phyloP scores from a whole-genome alignment of 1,284 basidiomycete species.

The Schizopora paradoxa region DNA sequence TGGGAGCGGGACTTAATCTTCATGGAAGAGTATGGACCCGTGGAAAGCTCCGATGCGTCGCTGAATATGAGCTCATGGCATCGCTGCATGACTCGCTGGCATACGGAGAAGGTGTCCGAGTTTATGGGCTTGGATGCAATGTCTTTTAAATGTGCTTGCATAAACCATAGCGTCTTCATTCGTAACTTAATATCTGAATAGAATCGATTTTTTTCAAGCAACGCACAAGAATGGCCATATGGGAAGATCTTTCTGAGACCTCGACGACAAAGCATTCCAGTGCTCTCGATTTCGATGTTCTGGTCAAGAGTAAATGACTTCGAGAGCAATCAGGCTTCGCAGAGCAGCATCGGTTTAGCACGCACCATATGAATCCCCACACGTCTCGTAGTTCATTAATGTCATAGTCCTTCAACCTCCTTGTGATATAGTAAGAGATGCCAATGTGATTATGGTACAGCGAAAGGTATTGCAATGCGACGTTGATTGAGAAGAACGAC shows the following conservation, averaged over 20 bases:
- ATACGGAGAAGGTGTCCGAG: constrained; percentile 83
- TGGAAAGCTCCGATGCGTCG: constrained; percentile 65
- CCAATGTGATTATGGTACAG: constrained; percentile 90
- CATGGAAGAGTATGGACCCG: constrained; percentile 61
- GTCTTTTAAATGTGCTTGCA: constrained; percentile 92
- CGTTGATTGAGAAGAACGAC: constrained; percentile 86
- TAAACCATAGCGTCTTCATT: constrained; percentile 88
- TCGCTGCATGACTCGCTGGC: constrained; percentile 86
- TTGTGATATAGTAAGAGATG: constrained; percentile 92
- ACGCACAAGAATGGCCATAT: constrained; percentile 89
- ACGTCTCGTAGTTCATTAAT: constrained; percentile 85
- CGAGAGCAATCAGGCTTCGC: constrained; percentile 8
- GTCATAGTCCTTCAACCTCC: constrained; percentile 73
- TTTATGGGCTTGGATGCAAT: constrained; percentile 60
- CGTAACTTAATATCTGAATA: background rate
- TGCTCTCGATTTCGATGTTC: constrained; percentile 84
- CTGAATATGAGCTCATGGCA: constrained; percentile 98
- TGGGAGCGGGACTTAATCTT: constrained; percentile 42
- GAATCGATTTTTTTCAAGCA: no score
- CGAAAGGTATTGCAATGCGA: constrained; percentile 85
- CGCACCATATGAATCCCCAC: constrained; percentile 94
- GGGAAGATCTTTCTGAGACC: constrained; percentile 82
- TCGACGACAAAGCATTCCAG: constrained; percentile 90
- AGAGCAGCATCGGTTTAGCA: constrained; percentile 17
- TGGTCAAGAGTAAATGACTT: constrained; percentile 89